A percentile compares a stretch with the other conserved stretches of the same genome.
phyloP scores from a whole-genome alignment of 345 rosid species.

The Gossypium rotundifolium region DNA sequence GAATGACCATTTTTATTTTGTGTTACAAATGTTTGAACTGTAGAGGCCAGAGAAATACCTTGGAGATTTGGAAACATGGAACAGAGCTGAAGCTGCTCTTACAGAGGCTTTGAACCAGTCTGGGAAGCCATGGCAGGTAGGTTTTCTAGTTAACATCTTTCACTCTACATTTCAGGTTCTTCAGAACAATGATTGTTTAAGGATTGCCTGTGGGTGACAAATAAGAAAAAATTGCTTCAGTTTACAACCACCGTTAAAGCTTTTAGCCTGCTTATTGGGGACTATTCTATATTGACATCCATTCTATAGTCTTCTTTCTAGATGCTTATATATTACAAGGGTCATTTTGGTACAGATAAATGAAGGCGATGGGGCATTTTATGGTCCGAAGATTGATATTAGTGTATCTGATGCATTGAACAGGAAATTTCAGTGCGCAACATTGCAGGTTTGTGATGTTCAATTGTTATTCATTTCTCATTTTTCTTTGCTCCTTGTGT shows the following conservation, averaged over 20 bases:
- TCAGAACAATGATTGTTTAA: not conserved
- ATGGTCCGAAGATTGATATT: slow-evolving; percentile 97
- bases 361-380: slow-evolving; percentile 97
- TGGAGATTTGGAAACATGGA: slow-evolving; percentile 79
- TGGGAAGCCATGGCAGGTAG: slow-evolving; percentile 89
- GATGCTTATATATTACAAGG: not conserved
- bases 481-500: not conserved
- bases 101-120: slow-evolving; percentile 63
- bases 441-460: slow-evolving; percentile 62
- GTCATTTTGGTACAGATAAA: slow-evolving; percentile 47
- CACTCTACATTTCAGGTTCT: not conserved
- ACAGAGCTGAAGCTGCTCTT: slow-evolving; percentile 84
- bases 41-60: slow-evolving; percentile 95
- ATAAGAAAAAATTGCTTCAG: not conserved
- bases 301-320: not conserved
- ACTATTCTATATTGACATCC: not conserved
- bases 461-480: not conserved
- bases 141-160: not conserved
- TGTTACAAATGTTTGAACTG: slow-evolving; percentile 15
- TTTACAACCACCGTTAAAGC: not conserved
- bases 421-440: slow-evolving; percentile 93
- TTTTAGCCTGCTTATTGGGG: not conserved
- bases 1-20: not conserved
- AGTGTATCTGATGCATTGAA: slow-evolving; percentile 94
- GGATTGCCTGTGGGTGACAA: not conserved